These are phyloP conservation scores for Elaeagnus macrophylla DNA, from an alignment of 306 rosid species.

Conservation along the genomic window DNA sequence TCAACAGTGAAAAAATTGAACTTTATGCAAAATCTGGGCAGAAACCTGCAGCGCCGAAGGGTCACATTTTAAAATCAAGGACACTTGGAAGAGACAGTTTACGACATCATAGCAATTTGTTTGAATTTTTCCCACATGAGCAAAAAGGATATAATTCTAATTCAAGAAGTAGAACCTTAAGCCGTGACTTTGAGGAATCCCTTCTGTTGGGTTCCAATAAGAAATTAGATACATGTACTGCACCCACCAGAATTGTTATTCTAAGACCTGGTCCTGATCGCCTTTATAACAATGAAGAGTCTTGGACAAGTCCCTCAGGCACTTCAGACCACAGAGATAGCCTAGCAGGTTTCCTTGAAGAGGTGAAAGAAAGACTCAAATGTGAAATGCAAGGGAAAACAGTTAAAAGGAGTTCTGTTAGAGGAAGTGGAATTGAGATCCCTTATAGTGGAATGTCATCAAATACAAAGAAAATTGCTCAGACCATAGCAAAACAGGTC, in stretches of 20 bases:
- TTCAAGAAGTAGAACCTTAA: conserved; percentile 56
- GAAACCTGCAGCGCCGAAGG: conserved; percentile 28
- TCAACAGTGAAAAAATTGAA: conserved; percentile 36
- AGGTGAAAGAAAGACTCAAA: conserved; percentile 78
- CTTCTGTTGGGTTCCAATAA: conserved; percentile 32
- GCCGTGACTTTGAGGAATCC: conserved; percentile 73
- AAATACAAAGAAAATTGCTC: conserved; percentile 61
- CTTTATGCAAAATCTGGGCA: conserved; percentile 28
- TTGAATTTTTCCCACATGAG: conserved; percentile 32
- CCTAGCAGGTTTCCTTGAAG: conserved; percentile 86
- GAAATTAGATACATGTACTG: conserved; percentile 30
- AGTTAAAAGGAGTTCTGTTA: conserved; percentile 42
- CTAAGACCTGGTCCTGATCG: conserved; percentile 86
- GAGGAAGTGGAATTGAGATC: conserved; percentile 83
- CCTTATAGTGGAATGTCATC: conserved; percentile 65
- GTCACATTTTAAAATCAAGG: conserved; percentile 23
- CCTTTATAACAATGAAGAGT: conserved; percentile 44
- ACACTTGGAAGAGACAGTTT: conserved; percentile 20
- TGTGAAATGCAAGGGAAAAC: conserved; percentile 69
- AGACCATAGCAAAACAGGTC: conserved; percentile 60
- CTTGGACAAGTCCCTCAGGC: conserved; percentile 49
- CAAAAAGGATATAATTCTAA: conserved; percentile 34
- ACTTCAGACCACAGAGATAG: conserved; percentile 53
- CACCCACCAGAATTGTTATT: conserved; percentile 74
- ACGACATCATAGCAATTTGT: conserved; percentile 24